These are phyloP conservation scores for Nakazawaea populi DNA, from an alignment of 805 yeast species.

Conservation along the genomic window DNA sequence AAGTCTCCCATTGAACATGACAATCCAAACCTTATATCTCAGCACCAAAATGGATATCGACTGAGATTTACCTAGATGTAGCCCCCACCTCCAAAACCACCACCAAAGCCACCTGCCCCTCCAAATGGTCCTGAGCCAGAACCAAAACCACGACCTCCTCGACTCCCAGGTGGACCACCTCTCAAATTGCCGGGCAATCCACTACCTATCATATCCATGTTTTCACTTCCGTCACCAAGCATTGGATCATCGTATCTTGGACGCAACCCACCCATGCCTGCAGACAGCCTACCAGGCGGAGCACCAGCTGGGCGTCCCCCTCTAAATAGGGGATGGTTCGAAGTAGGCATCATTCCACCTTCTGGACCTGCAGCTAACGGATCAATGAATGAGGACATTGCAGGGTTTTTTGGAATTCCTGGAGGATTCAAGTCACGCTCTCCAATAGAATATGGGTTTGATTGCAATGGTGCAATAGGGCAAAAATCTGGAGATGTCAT, in stretches of 20 bases:
- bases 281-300: constrained; percentile 21
- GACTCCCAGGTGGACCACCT: background rate
- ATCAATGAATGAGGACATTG: constrained; percentile 35
- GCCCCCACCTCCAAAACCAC: constrained; percentile 12
- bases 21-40: too few relatives aligned
- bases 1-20: too few relatives aligned
- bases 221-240: constrained; percentile 37
- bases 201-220: constrained; percentile 35
- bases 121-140: constrained; percentile 1
- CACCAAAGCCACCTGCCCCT: constrained; percentile 9
- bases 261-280: constrained; percentile 19
- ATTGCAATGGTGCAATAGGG: background rate
- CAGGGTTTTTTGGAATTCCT: constrained; percentile 34
- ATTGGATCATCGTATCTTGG: constrained; percentile 49
- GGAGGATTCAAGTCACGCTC: constrained; percentile 46
- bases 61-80: background rate
- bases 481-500: background rate
- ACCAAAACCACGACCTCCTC: constrained; percentile 2
- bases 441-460: constrained; percentile 29
- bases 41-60: too few relatives aligned
- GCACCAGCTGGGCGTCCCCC: constrained; percentile 13
- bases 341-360: constrained; percentile 53
- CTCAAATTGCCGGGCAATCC: constrained; percentile 37
- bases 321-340: constrained; percentile 44
- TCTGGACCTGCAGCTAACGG: constrained; percentile 23